A percentile compares a stretch with the other conserved stretches of the same genome.
Conservation (phyloP, 208 protist genomes). For the Phytomonas sp. region DNA sequence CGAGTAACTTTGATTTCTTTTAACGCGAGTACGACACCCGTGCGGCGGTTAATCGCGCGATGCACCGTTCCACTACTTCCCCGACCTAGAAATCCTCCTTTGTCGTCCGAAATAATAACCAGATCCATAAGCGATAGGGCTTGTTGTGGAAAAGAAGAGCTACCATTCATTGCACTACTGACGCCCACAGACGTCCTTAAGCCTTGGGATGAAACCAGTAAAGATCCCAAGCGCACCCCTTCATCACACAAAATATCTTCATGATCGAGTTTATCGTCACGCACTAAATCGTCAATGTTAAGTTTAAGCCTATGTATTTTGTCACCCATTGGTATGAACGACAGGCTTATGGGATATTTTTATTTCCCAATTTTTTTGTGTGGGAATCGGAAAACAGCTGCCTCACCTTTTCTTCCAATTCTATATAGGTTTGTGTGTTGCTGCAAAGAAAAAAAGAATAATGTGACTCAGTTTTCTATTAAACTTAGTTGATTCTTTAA, state of each 20-base stretch:
- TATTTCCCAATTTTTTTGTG: not conserved
- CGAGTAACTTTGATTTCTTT: constrained; percentile 87
- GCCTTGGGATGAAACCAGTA: constrained; percentile 70
- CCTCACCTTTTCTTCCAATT: not conserved
- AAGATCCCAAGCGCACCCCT: constrained; percentile 56
- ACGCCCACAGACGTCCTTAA: constrained; percentile 39
- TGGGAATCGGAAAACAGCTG: not conserved
- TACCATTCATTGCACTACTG: constrained; percentile 20
- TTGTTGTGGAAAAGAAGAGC: not conserved
- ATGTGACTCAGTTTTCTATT: not conserved
- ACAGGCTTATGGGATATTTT: not conserved
- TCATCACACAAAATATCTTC: constrained; percentile 33
- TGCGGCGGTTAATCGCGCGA: constrained; percentile 47
- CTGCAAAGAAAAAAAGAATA: constrained; percentile 10
- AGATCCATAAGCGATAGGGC: constrained; percentile 75
- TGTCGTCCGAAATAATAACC: constrained; percentile 30
- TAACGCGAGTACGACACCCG: constrained; percentile 48
- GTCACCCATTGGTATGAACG: not conserved
- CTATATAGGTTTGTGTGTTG: not conserved
- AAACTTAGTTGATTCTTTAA: not conserved
- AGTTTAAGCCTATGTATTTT: constrained; percentile 44
- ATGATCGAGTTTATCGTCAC: constrained; percentile 24
- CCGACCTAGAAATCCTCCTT: constrained; percentile 57
- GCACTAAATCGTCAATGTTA: constrained; percentile 62
- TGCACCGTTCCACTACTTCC: constrained; percentile 82